These are phyloP conservation scores for Leersia perrieri DNA, from an alignment of 176 grass and related monocot genomes.

Conservation along the genomic window DNA sequence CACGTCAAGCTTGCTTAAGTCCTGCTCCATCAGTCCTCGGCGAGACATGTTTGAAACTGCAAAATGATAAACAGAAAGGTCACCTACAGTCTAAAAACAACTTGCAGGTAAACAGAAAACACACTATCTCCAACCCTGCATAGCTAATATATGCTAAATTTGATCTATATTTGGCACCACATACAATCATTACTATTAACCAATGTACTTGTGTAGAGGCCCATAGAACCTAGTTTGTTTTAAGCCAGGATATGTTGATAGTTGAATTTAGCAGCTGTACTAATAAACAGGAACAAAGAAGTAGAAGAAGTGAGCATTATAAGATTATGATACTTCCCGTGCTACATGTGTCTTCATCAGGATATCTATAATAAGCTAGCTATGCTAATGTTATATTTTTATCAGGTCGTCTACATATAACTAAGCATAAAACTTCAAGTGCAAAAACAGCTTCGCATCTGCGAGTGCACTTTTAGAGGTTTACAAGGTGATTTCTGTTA, in stretches of 20 bases:
- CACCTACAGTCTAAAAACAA: background rate
- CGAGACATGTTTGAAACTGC: conserved; percentile 15
- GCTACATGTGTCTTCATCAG: background rate
- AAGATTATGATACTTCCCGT: background rate
- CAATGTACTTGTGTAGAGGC: background rate
- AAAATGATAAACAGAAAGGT: background rate
- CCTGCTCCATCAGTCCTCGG: conserved; percentile 94
- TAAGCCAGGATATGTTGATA: background rate
- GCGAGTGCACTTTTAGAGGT: background rate
- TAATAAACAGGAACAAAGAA: background rate
- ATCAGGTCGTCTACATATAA: background rate
- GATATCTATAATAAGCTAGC: background rate
- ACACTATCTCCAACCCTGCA: background rate
- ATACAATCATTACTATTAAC: background rate
- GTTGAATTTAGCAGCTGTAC: background rate
- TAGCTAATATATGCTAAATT: background rate
- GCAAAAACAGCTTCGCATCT: background rate
- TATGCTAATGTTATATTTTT: background rate
- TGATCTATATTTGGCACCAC: background rate
- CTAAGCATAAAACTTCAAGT: background rate
- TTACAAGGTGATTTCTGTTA: background rate
- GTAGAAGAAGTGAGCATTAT: background rate
- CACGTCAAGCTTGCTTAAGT: conserved; percentile 84
- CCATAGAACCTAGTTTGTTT: background rate
- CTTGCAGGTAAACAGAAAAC: background rate